Conservation (phyloP, 164 flowering plant genomes). For the Santalum album region DNA sequence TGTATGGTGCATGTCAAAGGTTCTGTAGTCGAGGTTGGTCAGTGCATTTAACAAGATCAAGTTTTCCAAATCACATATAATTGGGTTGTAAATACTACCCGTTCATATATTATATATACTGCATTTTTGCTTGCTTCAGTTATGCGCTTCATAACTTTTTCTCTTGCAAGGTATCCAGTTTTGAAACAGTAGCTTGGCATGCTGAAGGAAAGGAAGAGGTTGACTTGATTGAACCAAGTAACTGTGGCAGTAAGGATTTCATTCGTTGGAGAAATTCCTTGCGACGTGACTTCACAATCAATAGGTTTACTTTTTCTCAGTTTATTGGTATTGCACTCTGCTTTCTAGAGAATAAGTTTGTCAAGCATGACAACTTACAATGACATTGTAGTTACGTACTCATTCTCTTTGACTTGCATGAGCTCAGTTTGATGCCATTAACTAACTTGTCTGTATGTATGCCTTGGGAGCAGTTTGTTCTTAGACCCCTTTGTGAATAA, state of each 20-base stretch:
- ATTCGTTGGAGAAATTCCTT: slow-evolving; percentile 58
- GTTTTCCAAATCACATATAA: not conserved
- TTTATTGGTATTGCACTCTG: too few species aligned
- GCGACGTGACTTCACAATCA: slow-evolving; percentile 82
- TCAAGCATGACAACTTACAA: not conserved
- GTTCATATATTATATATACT: not conserved
- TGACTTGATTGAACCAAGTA: slow-evolving; percentile 21
- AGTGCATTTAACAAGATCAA: not conserved
- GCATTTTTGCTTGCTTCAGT: not conserved
- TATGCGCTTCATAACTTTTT: not conserved
- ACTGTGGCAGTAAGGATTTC: slow-evolving; percentile 38
- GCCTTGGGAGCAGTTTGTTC: slow-evolving; percentile 61
- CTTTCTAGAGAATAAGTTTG: too few species aligned
- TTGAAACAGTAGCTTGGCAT: slow-evolving; percentile 40
- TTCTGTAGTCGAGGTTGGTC: slow-evolving; percentile 56
- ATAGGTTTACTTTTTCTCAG: slow-evolving; percentile 36
- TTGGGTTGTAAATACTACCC: not conserved
- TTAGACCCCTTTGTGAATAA: slow-evolving; percentile 56
- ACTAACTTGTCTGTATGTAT: not conserved
- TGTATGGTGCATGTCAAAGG: slow-evolving; percentile 48
- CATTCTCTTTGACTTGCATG: not conserved
- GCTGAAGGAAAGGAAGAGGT: slow-evolving; percentile 20
- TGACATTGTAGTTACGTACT: not conserved
- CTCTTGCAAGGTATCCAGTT: slow-evolving; percentile 65
- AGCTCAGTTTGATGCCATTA: slow-evolving; percentile 11